Conservation (phyloP, 2,329 filamentous ascomycete genomes). For the Alternaria burnsii region DNA sequence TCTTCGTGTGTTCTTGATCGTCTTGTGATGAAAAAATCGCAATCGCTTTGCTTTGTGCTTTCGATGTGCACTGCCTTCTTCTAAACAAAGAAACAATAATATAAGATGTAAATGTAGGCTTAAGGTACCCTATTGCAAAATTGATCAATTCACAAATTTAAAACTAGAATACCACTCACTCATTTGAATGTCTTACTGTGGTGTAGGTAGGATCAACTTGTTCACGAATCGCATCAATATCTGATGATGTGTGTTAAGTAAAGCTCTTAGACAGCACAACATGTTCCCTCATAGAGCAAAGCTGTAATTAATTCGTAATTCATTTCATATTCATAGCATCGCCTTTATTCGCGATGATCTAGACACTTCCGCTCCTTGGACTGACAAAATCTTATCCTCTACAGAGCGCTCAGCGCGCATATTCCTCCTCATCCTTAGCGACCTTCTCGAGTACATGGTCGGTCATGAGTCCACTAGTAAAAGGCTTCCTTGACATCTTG, state of each 20-base stretch:
- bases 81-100: background rate
- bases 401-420: background rate
- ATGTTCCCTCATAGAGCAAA: background rate
- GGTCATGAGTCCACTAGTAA: constrained; percentile 16
- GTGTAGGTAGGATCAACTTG: too few relatives aligned
- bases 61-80: background rate
- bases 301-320: background rate
- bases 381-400: background rate
- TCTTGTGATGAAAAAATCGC: background rate
- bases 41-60: background rate
- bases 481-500: constrained; percentile 29
- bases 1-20: background rate
- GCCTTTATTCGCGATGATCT: background rate
- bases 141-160: too few relatives aligned
- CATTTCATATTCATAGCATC: constrained; percentile 5
- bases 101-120: background rate
- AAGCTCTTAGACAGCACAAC: background rate
- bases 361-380: background rate
- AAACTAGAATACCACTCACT: too few relatives aligned
- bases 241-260: too few relatives aligned
- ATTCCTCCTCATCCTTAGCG: constrained; percentile 21
- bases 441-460: constrained; percentile 24
- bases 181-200: too few relatives aligned
- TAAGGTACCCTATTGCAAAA: too few relatives aligned
- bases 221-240: background rate